phyloP scores from a whole-genome alignment of 225 moss, liverwort and hornwort genomes.

The Climacium dendroides region DNA sequence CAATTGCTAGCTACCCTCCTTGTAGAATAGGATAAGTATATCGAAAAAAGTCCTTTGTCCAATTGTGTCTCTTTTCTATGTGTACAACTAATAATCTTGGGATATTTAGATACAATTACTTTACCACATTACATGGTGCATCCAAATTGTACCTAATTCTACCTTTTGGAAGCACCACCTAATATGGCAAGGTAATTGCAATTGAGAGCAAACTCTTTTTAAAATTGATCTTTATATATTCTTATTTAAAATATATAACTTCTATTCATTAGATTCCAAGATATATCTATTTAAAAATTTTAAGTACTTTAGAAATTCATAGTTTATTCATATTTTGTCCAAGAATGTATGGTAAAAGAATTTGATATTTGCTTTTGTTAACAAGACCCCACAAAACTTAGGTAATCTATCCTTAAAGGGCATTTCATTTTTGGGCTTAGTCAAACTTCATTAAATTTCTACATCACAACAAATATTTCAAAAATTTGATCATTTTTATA shows the following conservation, averaged over 20 bases:
- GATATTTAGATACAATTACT: background rate
- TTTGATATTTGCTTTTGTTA: too few relatives aligned
- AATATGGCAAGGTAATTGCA: background rate
- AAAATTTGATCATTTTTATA: too few relatives aligned
- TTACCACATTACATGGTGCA: background rate
- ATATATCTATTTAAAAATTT: background rate
- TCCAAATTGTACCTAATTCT: background rate
- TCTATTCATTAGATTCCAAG: background rate
- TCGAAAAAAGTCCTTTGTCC: background rate
- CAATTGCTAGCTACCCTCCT: background rate
- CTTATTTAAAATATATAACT: background rate
- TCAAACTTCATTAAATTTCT: too few relatives aligned
- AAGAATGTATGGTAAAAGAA: too few relatives aligned
- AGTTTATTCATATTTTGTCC: too few relatives aligned
- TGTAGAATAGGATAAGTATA: background rate
- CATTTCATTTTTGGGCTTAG: too few relatives aligned
- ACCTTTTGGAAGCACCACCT: background rate
- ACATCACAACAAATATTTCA: too few relatives aligned
- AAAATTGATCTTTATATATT: background rate
- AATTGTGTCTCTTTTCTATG: fast-evolving
- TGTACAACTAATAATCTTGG: background rate
- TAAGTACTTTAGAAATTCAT: background rate
- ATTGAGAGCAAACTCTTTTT: background rate
- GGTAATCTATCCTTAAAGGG: too few relatives aligned
- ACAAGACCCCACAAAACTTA: too few relatives aligned